A percentile compares a stretch with the other conserved stretches of the same genome.
Evolutionary conservation across 2,329 filamentous ascomycete species (phyloP).

Genomic region (Penicillium hesseltinei): DNA sequence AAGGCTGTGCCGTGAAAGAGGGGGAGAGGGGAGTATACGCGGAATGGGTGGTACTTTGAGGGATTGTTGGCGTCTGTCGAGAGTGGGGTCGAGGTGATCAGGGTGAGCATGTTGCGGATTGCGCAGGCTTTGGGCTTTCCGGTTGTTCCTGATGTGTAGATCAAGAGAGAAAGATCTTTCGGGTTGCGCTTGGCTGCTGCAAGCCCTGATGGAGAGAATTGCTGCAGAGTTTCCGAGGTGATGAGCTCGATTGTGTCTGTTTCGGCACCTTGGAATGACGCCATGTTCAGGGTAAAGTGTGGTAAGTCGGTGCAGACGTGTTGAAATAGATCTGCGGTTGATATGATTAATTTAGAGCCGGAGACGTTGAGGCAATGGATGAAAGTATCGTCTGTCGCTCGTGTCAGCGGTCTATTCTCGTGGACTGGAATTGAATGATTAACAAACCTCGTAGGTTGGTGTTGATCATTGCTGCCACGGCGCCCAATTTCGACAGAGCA

Average conservation of each 20-base stretch:
- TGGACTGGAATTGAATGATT: not conserved
- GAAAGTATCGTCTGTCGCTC: slow-evolving; percentile 43
- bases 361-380: slow-evolving; percentile 47
- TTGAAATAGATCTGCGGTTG: slow-evolving; percentile 45
- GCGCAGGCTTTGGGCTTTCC: slow-evolving; percentile 49
- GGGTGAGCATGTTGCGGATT: slow-evolving; percentile 40
- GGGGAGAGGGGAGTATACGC: slow-evolving; percentile 49
- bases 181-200: slow-evolving; percentile 34
- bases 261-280: slow-evolving; percentile 35
- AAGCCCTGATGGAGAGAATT: slow-evolving; percentile 25
- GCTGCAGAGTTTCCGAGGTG: slow-evolving; percentile 26
- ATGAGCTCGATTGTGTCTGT: slow-evolving; percentile 25
- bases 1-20: slow-evolving; percentile 52
- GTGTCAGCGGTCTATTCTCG: not conserved
- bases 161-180: slow-evolving; percentile 40
- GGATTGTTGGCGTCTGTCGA: slow-evolving; percentile 38
- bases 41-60: slow-evolving; percentile 45
- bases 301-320: slow-evolving; percentile 35
- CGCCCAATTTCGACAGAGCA: slow-evolving; percentile 49
- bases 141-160: slow-evolving; percentile 52
- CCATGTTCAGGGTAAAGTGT: slow-evolving; percentile 40
- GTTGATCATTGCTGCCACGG: slow-evolving; percentile 48
- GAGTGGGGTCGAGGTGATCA: slow-evolving; percentile 39
- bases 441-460: slow-evolving; percentile 46
- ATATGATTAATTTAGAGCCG: slow-evolving; percentile 42